Base-by-base conservation (phyloP, 2,329 filamentous ascomycete species). In the Aspergillus thermomutatus region DNA sequence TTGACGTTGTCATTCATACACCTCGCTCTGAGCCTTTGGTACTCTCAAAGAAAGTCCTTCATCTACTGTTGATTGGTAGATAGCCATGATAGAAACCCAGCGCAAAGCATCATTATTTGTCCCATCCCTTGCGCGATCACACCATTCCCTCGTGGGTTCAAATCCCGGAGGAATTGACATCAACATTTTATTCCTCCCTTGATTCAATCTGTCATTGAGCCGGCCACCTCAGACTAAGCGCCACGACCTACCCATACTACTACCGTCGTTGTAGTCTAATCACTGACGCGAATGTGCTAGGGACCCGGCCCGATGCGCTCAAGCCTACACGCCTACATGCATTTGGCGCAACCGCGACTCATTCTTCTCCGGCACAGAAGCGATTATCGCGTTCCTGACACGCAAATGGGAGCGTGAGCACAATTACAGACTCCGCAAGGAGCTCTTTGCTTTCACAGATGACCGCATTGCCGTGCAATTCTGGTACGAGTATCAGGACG, bases 401-500 rank as follows among this genome's bases (percentile, higher is more conserved):
- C 77, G 83, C 47, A 95, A 95, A 69, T 95, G 90, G 91, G 74
- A 80, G 46, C 83, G 80, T 21, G 91, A 95, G 71, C 77, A 83
- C 46, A 84, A 80, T 17, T 95, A 95, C 67, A 81, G 82, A 0
- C 79, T 96, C 54, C 83, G 91, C 53, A 95, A 96, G 72, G 91
- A 96, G 70, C 78, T 96, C 1, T 96, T 95, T 72, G 81, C 89
- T 1, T 94, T 91, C 67, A 80, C 77, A 0, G 86, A 87, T 40
- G 80, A 93, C 72, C 88, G 85, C 74, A 93, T 92, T 61, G 91
- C 91, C 1, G 91, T 95, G 23, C 90, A 96, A 69, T 95, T 94
- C 72, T 95, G 91, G 91, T 95, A 93, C 67, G 88, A 95, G 73
- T 92, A 86, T 75, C 82, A 86, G 61, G 89, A 93, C 66, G 75